phyloP scores from a whole-genome alignment of 73 alveolate genomes.

The Paramecium octaurelia region DNA sequence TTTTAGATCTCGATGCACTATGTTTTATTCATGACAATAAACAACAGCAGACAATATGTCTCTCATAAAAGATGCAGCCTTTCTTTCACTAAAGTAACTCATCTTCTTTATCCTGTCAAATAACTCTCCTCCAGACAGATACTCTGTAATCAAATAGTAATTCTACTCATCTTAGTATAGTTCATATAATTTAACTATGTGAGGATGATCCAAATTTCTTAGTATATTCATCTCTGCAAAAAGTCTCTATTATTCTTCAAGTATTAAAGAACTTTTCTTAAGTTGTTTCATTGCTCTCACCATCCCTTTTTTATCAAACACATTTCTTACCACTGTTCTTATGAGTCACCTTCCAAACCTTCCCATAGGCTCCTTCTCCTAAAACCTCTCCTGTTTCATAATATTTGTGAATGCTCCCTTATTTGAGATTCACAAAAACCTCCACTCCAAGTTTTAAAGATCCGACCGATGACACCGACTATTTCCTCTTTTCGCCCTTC shows the following conservation, averaged over 20 bases:
- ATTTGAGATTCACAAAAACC: neutral
- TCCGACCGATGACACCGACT: neutral
- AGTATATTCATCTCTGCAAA: slow-evolving; percentile 55
- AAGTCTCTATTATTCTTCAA: slow-evolving; percentile 46
- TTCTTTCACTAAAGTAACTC: slow-evolving; percentile 23
- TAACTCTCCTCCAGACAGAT: slow-evolving; percentile 68
- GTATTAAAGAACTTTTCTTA: slow-evolving; percentile 4
- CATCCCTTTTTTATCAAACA: neutral
- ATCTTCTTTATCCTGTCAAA: slow-evolving; percentile 60
- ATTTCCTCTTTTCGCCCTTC: neutral
- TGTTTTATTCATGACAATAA: slow-evolving; percentile 50
- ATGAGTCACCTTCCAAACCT: slow-evolving; percentile 17
- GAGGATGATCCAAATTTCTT: slow-evolving; percentile 47
- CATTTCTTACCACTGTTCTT: neutral
- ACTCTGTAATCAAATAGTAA: slow-evolving; percentile 50
- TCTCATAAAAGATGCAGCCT: slow-evolving; percentile 58
- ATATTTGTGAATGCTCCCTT: slow-evolving; percentile 2
- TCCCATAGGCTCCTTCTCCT: neutral
- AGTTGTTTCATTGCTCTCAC: slow-evolving; percentile 53
- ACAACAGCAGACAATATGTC: slow-evolving; percentile 54
- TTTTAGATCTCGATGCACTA: slow-evolving; percentile 69
- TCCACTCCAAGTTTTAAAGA: neutral
- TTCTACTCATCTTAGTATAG: slow-evolving; percentile 47
- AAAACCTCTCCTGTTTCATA: neutral
- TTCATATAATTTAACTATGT: slow-evolving; percentile 32